Evolutionary conservation across 441 rosid genomes (phyloP).

Genomic region (Pelargonium fulgidum): DNA sequence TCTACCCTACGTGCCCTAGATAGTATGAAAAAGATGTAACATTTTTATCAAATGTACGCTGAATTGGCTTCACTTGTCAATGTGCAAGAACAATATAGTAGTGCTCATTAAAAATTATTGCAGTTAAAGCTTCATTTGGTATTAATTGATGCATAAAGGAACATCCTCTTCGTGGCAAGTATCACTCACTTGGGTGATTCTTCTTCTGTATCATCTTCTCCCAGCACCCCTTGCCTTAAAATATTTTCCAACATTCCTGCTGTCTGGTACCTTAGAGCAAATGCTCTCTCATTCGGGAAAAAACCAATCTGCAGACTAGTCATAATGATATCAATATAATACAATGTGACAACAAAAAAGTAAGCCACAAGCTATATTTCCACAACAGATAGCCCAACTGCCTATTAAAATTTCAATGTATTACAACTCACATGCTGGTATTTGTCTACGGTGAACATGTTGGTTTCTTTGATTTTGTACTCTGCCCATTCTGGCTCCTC

Average conservation of each 20-base stretch:
- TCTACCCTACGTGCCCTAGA: too few species aligned
- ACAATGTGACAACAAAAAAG: conserved; percentile 13
- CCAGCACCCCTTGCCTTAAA: conserved; percentile 80
- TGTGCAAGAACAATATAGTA: neutral
- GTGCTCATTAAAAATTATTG: neutral
- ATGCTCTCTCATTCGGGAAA: conserved; percentile 79
- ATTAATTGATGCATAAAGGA: neutral
- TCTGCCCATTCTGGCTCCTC: conserved; percentile 85
- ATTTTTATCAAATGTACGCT: neutral
- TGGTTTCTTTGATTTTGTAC: conserved; percentile 84
- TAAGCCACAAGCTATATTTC: conserved; percentile 2
- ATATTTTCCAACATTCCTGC: conserved; percentile 84
- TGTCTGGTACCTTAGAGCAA: conserved; percentile 71
- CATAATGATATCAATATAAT: conserved; percentile 36
- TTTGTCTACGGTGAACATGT: conserved; percentile 82
- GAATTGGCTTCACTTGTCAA: neutral
- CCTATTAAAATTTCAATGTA: conserved; percentile 3
- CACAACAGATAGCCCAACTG: neutral
- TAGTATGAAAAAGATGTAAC: neutral
- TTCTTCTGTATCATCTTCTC: conserved; percentile 92
- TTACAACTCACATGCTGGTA: conserved; percentile 71
- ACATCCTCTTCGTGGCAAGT: conserved; percentile 5
- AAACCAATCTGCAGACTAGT: conserved; percentile 86
- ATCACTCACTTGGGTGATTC: conserved; percentile 71
- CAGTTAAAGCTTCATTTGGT: neutral